These are phyloP conservation scores for Rhododendron mucronatum DNA, from an alignment of 148 eudicot genomes.

Conservation along the genomic window DNA sequence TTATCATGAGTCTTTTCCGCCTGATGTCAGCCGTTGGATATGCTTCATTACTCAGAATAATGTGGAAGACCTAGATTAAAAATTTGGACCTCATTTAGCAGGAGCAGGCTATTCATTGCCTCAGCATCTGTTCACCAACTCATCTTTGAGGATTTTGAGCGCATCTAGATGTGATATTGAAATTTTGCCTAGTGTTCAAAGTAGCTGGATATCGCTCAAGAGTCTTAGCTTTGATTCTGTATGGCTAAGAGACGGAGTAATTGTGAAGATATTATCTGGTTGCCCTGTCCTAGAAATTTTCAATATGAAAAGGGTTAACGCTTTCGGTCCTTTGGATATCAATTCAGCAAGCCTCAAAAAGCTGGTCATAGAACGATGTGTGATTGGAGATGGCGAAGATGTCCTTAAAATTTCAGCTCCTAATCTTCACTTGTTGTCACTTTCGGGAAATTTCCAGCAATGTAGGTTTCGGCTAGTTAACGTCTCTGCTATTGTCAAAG, in stretches of 20 bases:
- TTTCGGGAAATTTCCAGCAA: not conserved
- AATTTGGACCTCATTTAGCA: not conserved
- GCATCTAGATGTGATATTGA: not conserved
- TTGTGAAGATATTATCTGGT: not conserved
- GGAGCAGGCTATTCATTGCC: not conserved
- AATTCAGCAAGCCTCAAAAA: not conserved
- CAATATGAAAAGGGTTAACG: not conserved
- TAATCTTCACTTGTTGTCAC: not conserved
- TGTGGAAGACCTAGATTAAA: not conserved
- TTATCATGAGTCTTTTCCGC: not conserved
- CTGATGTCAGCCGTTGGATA: not conserved
- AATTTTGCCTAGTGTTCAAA: not conserved
- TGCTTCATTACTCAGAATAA: not conserved
- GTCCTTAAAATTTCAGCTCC: not conserved
- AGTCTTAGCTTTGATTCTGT: not conserved
- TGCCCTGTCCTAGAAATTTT: not conserved
- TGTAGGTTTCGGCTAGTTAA: not conserved
- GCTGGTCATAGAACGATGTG: not conserved
- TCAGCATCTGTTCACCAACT: conserved; percentile 2
- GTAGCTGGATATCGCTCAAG: not conserved
- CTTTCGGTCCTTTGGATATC: not conserved
- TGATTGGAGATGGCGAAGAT: not conserved
- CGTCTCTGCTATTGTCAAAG: not conserved
- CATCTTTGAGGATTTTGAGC: not conserved
- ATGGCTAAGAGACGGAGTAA: not conserved